These are phyloP conservation scores for Bidens hawaiensis DNA, from an alignment of 140 eudicot genomes.

Conservation along the genomic window DNA sequence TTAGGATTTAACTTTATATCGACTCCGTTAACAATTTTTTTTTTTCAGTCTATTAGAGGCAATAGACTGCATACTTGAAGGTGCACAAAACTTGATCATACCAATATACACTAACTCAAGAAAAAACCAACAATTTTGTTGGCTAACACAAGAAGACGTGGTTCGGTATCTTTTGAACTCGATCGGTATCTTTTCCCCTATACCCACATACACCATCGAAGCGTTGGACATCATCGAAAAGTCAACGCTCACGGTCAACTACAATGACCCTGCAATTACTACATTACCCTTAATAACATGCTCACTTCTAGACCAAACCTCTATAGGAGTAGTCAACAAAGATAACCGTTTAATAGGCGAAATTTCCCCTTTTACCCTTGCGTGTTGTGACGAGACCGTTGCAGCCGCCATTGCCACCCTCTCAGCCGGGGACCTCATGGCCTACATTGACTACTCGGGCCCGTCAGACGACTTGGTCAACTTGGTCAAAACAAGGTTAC, in stretches of 20 bases:
- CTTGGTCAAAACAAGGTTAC: constrained; percentile 48
- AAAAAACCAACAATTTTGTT: constrained; percentile 48
- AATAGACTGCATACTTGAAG: constrained; percentile 80
- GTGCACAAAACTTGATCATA: constrained; percentile 81
- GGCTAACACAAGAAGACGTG: constrained; percentile 85
- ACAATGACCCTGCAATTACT: constrained; percentile 52
- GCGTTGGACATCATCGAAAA: constrained; percentile 48
- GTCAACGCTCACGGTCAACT: constrained; percentile 45
- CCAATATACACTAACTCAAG: constrained; percentile 47
- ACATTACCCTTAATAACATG: constrained; percentile 32
- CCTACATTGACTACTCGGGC: constrained; percentile 60
- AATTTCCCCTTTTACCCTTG: constrained; percentile 71
- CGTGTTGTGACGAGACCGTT: constrained; percentile 61
- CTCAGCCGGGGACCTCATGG: constrained; percentile 81
- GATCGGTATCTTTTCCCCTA: constrained; percentile 71
- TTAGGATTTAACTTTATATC: too few species aligned
- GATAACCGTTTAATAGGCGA: constrained; percentile 65
- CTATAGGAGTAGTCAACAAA: constrained; percentile 63
- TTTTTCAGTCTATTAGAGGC: constrained; percentile 69
- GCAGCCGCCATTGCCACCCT: constrained; percentile 75
- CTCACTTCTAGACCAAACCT: constrained; percentile 46
- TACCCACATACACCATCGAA: constrained; percentile 56
- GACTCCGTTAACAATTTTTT: too few species aligned
- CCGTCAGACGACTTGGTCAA: constrained; percentile 68
- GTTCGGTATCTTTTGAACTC: constrained; percentile 75